phyloP scores from a whole-genome alignment of 352 stramenopile genomes.

The Phytopythium mirpurense region DNA sequence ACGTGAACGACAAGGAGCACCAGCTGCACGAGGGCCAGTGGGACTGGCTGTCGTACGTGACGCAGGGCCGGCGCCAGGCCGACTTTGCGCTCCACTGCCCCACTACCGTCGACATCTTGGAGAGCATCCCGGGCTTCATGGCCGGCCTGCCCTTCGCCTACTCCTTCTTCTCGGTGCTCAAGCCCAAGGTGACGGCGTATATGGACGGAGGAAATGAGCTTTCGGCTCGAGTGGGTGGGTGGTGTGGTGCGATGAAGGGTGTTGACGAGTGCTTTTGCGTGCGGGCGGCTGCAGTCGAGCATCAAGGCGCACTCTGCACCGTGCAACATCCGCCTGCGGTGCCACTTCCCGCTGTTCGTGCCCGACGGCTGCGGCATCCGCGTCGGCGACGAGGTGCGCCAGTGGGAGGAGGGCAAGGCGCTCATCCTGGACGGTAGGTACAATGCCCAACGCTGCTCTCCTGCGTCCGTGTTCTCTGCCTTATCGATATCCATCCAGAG shows the following conservation, averaged over 20 bases:
- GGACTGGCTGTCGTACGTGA: constrained; percentile 92
- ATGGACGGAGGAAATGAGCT: too few species aligned
- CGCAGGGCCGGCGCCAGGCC: constrained; percentile 54
- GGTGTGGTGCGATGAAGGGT: too few species aligned
- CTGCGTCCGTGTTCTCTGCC: too few species aligned
- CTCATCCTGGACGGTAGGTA: constrained; percentile 32
- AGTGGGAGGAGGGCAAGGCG: constrained; percentile 77
- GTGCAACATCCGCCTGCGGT: constrained; percentile 94
- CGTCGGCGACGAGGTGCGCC: constrained; percentile 80
- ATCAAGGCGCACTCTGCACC: constrained; percentile 93
- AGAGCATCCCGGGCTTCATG: constrained; percentile 83
- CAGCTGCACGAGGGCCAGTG: constrained; percentile 83
- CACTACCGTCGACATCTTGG: constrained; percentile 61
- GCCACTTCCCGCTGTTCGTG: constrained; percentile 93
- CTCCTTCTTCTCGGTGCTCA: constrained; percentile 94
- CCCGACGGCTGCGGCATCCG: constrained; percentile 87
- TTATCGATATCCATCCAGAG: too few species aligned
- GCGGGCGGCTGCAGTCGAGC: constrained; percentile 29
- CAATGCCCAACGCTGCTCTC: too few species aligned
- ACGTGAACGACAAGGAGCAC: constrained; percentile 65
- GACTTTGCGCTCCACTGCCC: constrained; percentile 64
- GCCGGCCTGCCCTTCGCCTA: constrained; percentile 92
- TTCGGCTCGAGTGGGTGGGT: too few species aligned
- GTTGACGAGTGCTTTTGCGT: too few species aligned
- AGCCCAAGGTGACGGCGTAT: constrained; percentile 51